A percentile compares a stretch with the other conserved stretches of the same genome.
phyloP scores from a whole-genome alignment of 805 yeast genomes.

The Teunomyces gatunensis region DNA sequence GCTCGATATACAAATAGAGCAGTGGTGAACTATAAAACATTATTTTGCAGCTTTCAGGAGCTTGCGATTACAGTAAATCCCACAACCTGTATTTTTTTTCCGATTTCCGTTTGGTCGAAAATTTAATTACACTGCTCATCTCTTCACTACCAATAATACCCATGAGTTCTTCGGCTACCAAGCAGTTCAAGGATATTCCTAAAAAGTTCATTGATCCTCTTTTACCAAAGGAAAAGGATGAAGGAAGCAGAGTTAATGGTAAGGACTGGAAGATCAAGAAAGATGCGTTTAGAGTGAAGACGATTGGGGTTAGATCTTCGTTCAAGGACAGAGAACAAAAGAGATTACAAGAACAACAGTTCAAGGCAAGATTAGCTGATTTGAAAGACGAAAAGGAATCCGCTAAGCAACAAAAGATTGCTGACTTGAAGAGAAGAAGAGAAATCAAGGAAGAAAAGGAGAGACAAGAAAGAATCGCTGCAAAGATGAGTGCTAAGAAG shows the following conservation, averaged over 20 bases:
- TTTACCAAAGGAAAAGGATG: constrained; percentile 33
- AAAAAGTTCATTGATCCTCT: constrained; percentile 35
- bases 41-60: not conserved
- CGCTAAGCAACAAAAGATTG: constrained; percentile 51
- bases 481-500: constrained; percentile 87
- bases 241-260: constrained; percentile 58
- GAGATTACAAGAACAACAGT: constrained; percentile 60
- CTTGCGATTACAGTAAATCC: no score
- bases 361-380: constrained; percentile 66
- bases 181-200: constrained; percentile 31
- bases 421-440: constrained; percentile 66
- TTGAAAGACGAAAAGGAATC: constrained; percentile 76
- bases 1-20: no score
- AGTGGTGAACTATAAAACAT: not conserved
- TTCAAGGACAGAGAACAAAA: constrained; percentile 71
- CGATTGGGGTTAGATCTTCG: constrained; percentile 55
- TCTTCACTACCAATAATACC: constrained; percentile 5
- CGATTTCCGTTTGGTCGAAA: not conserved
- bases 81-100: constrained; percentile 2
- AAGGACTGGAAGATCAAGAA: constrained; percentile 72
- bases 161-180: constrained; percentile 33
- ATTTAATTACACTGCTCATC: constrained; percentile 4
- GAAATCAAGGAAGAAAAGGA: constrained; percentile 86
- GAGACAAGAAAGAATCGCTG: constrained; percentile 77
- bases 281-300: constrained; percentile 62